phyloP scores from a whole-genome alignment of 495 filamentous ascomycete species.

The Talaromyces liani region DNA sequence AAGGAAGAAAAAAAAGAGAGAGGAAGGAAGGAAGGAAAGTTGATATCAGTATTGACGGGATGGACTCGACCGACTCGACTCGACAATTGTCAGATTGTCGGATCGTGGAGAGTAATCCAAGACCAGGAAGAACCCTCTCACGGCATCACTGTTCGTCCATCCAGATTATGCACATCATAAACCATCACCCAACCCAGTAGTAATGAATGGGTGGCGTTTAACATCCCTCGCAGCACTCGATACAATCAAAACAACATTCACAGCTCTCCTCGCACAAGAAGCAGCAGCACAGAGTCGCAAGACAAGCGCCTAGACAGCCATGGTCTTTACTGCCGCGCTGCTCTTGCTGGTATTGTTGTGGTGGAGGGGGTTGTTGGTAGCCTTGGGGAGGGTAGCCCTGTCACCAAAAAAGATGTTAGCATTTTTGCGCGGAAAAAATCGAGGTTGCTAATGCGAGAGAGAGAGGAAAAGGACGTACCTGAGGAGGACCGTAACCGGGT shows the following conservation, averaged over 20 bases:
- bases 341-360: constrained; percentile 33
- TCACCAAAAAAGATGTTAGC: not conserved
- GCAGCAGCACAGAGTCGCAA: constrained; percentile 68
- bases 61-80: not conserved
- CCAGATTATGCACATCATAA: not conserved
- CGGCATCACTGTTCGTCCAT: too few species aligned
- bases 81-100: not conserved
- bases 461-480: not conserved
- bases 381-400: constrained; percentile 20
- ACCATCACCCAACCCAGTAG: not conserved
- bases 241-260: constrained; percentile 67
- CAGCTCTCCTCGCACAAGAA: constrained; percentile 73
- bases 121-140: too few species aligned
- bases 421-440: not conserved
- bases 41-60: not conserved
- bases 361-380: constrained; percentile 41
- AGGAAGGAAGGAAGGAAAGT: not conserved
- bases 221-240: constrained; percentile 56
- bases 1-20: not conserved
- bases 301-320: constrained; percentile 56
- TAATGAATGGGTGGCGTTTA: constrained; percentile 13
- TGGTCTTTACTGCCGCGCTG: constrained; percentile 40
- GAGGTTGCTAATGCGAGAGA: too few species aligned
- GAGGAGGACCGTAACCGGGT: constrained; percentile 17
- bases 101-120: too few species aligned